A percentile compares a stretch with the other conserved stretches of the same genome.
Evolutionary conservation across 306 rosid species (phyloP).

Genomic region (Styphnolobium japonicum): DNA sequence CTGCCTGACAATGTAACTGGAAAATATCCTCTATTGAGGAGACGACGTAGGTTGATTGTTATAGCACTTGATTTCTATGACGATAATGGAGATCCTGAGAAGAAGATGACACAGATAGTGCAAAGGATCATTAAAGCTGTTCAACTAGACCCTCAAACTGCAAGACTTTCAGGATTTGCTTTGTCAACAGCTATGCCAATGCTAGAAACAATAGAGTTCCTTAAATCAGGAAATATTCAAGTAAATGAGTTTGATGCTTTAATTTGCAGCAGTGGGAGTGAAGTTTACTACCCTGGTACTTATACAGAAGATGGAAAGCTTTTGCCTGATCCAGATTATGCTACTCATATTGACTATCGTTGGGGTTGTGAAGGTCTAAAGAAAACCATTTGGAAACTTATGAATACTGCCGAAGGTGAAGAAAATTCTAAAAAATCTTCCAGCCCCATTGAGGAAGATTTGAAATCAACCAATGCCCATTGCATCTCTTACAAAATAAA

Average conservation of each 20-base stretch:
- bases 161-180: conserved; percentile 56
- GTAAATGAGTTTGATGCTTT: conserved; percentile 53
- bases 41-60: conserved; percentile 57
- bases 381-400: conserved; percentile 56
- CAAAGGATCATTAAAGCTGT: conserved; percentile 53
- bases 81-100: conserved; percentile 44
- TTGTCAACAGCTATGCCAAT: conserved; percentile 67
- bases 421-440: conserved; percentile 14
- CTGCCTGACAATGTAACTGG: conserved; percentile 41
- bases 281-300: conserved; percentile 64
- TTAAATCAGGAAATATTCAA: conserved; percentile 47
- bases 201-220: conserved; percentile 53
- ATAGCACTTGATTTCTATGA: conserved; percentile 64
- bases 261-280: conserved; percentile 68
- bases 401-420: conserved; percentile 41
- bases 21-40: conserved; percentile 60
- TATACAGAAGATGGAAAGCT: conserved; percentile 49
- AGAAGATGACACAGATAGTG: conserved; percentile 44
- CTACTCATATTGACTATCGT: conserved; percentile 61
- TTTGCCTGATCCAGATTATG: conserved; percentile 61
- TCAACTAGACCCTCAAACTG: conserved; percentile 48
- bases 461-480: conserved; percentile 53
- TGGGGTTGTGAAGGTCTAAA: conserved; percentile 68
- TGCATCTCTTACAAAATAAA: conserved; percentile 59
- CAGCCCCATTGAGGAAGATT: conserved; percentile 41